These are phyloP conservation scores for Pseudocercospora macadamiae DNA, from an alignment of 2,329 filamentous ascomycete genomes.

Conservation along the genomic window DNA sequence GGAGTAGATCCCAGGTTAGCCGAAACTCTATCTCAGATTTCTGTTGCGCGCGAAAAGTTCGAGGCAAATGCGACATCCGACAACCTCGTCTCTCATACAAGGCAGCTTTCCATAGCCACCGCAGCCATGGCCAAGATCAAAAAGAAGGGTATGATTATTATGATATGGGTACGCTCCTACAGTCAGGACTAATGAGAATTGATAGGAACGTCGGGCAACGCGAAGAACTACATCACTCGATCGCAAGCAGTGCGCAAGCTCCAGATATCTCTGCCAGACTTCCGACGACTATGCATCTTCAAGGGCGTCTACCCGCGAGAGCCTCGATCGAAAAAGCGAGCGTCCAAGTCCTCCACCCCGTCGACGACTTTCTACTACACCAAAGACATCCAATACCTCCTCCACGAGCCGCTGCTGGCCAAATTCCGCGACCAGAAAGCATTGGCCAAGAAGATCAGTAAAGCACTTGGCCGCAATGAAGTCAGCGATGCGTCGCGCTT, in stretches of 20 bases:
- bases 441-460: conserved; percentile 95
- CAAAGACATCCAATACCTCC: conserved; percentile 97
- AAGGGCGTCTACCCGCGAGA: conserved; percentile 98
- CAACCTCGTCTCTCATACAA: too few species aligned
- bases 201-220: conserved; percentile 78
- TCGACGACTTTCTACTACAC: conserved; percentile 91
- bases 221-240: conserved; percentile 97
- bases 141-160: conserved; percentile 74
- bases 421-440: conserved; percentile 98
- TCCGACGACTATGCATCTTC: conserved; percentile 98
- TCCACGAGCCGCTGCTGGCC: conserved; percentile 89
- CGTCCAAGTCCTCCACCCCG: conserved; percentile 82
- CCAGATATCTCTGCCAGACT: conserved; percentile 95
- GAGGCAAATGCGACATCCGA: too few species aligned
- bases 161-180: too few species aligned
- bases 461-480: conserved; percentile 88
- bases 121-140: conserved; percentile 72
- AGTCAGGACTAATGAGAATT: conserved; percentile 8
- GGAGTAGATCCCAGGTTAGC: not conserved
- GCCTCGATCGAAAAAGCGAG: conserved; percentile 96
- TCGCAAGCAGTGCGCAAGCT: conserved; percentile 97
- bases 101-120: not conserved
- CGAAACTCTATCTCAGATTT: conserved; percentile 7
- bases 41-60: not conserved
- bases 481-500: conserved; percentile 83